phyloP scores from a whole-genome alignment of 345 rosid genomes.

The Eucalyptus rudis region DNA sequence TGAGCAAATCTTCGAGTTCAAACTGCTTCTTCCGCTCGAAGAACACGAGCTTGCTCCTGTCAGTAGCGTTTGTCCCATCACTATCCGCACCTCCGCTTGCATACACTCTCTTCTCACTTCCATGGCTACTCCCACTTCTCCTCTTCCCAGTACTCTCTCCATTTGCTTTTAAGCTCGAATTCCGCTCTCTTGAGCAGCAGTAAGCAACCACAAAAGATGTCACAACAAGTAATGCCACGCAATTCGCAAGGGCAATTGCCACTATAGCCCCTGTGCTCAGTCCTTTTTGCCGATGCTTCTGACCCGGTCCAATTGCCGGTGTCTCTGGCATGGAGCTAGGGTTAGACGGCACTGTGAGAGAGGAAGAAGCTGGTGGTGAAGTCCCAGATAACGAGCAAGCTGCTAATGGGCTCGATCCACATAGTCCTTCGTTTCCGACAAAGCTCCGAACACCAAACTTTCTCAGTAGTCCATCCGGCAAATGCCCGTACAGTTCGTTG shows the following conservation, averaged over 20 bases:
- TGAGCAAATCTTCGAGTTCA: slow-evolving; percentile 75
- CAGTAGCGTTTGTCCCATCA: slow-evolving; percentile 65
- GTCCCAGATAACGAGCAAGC: slow-evolving; percentile 38
- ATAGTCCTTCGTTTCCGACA: slow-evolving; percentile 64
- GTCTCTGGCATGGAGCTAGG: slow-evolving; percentile 62
- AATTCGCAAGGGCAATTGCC: slow-evolving; percentile 51
- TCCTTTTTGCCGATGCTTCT: slow-evolving; percentile 13
- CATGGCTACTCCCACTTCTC: slow-evolving; percentile 27
- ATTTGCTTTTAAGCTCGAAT: slow-evolving; percentile 18
- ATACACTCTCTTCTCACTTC: slow-evolving; percentile 43
- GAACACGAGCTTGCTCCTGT: slow-evolving; percentile 67
- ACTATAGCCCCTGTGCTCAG: slow-evolving; percentile 49
- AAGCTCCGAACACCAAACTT: slow-evolving; percentile 56
- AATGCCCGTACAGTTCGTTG: slow-evolving; percentile 60
- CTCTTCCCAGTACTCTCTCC: slow-evolving; percentile 30
- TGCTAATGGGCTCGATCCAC: slow-evolving; percentile 65
- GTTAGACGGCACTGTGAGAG: slow-evolving; percentile 58
- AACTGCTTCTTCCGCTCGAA: slow-evolving; percentile 68
- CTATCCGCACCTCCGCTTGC: slow-evolving; percentile 35
- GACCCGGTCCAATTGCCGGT: slow-evolving; percentile 10
- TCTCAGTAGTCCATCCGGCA: slow-evolving; percentile 40
- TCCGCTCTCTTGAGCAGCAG: slow-evolving; percentile 44
- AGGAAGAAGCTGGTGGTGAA: slow-evolving; percentile 15
- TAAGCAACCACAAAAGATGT: slow-evolving; percentile 54
- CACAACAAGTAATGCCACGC: slow-evolving; percentile 42